Base-by-base conservation (phyloP, 2,329 filamentous ascomycete species). In the Hymenoscyphus fructigenus region DNA sequence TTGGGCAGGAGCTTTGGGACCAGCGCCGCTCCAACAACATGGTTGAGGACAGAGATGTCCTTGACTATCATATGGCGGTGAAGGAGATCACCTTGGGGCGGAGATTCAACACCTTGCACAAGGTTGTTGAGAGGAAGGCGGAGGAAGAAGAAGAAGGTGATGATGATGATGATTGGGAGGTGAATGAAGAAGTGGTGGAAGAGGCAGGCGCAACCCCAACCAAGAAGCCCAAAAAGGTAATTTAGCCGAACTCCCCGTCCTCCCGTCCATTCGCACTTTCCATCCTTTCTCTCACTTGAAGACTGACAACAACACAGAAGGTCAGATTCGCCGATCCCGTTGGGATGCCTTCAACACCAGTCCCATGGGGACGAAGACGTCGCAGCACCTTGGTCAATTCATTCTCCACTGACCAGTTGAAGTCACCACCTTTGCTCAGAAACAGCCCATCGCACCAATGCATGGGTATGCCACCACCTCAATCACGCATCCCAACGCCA, bases 401-500 rank as follows among this genome's bases (percentile, higher is more conserved):
- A 6, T 26, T 61, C 60, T 38, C 60, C 32, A 29, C 34, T 29
- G 47, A 61, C 28, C 60, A 61, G 36, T 56, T 61, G 20, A 61
- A 28, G 28, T 56, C 47, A 7, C 60, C 60, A 14, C 60, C 60
- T 41, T 20, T 61, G n/a, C 60, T 61, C 34, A 47, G 60, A 23
- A 32, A 44, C 34, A 34, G 20, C 5, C 47, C 47, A 23, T 47
- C 60, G 12, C 59, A n/a, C 14, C 36, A 38, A 17, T 20, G 20
- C 15, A 47, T 36, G 32, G 17, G 12, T 3, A 61, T 61, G 47
- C 26, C 47, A 29, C 53, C 29, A n/a, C 50, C 47, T 15, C 47
- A 23, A 9, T 38, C 57, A 17, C 50, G 55, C 53, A 62, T 60
- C 5, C 60, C 68, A n/a, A 61, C 62, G 34, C 66, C 57, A 12